Percentiles rank a stretch among this genome's conserved stretches.
Conservation (phyloP, 108 stramenopile species). For the Craspedostauros australis region DNA sequence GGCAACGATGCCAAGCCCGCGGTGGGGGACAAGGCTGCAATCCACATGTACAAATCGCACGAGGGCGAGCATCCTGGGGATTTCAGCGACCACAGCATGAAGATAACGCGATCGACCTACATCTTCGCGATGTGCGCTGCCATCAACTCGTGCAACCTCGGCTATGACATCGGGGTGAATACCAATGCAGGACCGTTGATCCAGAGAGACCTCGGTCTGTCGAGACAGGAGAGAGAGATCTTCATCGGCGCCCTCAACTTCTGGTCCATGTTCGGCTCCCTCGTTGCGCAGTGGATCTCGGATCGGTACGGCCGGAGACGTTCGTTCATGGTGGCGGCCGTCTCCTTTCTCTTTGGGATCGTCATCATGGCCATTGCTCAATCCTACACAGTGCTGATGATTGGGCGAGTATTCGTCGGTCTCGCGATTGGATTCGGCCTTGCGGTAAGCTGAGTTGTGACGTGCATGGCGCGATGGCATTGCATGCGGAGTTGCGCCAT, state of each 20-base stretch:
- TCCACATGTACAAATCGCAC: constrained; percentile 12
- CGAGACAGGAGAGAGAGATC: constrained; percentile 52
- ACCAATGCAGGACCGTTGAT: constrained; percentile 36
- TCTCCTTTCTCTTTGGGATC: constrained; percentile 68
- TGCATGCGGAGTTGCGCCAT: no score
- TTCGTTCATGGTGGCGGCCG: constrained; percentile 58
- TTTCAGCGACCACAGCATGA: constrained; percentile 13
- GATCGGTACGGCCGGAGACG: constrained; percentile 61
- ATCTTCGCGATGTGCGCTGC: constrained; percentile 68
- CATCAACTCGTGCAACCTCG: constrained; percentile 77
- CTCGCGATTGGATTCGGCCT: constrained; percentile 82
- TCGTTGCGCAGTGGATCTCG: constrained; percentile 46
- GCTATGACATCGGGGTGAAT: constrained; percentile 52
- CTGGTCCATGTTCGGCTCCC: constrained; percentile 67
- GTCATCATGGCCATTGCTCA: constrained; percentile 36
- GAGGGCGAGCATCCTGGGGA: constrained; percentile 44
- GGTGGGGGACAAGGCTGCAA: no score
- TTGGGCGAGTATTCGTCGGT: constrained; percentile 73
- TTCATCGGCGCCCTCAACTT: constrained; percentile 72
- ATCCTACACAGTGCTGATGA: constrained; percentile 54
- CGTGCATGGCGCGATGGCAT: background rate
- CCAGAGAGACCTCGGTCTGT: constrained; percentile 35
- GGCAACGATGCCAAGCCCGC: no score
- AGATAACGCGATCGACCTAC: constrained; percentile 19
- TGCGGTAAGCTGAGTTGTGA: constrained; percentile 27